A percentile compares a stretch with the other conserved stretches of the same genome.
These are phyloP conservation scores for Meira nashicola DNA, from an alignment of 1,284 basidiomycete species.

Conservation along the genomic window DNA sequence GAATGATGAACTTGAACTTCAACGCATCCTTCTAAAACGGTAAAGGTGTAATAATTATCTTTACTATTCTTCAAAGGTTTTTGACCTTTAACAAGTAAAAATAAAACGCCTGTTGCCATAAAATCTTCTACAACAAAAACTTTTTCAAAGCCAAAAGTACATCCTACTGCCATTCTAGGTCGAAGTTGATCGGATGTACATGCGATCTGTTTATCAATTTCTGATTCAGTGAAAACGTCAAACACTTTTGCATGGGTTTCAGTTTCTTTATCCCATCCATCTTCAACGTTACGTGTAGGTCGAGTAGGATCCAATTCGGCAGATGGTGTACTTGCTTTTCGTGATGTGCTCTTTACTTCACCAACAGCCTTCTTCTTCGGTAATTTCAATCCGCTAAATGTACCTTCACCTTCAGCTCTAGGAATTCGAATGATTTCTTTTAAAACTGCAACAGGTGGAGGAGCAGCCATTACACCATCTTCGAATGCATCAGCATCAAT, in stretches of 20 bases:
- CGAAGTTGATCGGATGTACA: conserved; percentile 63
- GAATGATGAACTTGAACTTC: conserved; percentile 76
- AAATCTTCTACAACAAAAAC: conserved; percentile 89
- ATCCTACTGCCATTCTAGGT: conserved; percentile 58
- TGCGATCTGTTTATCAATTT: conserved; percentile 43
- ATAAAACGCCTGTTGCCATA: conserved; percentile 80
- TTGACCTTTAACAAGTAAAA: conserved; percentile 68
- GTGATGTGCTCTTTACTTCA: background rate
- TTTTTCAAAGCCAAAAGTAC: conserved; percentile 80
- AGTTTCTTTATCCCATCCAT: conserved; percentile 80
- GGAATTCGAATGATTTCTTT: conserved; percentile 75
- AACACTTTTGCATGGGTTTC: conserved; percentile 65
- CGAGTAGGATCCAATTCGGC: conserved; percentile 56
- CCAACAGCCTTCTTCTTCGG: background rate
- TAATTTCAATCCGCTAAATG: conserved; percentile 39
- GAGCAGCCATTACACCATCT: conserved; percentile 24
- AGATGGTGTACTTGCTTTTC: background rate
- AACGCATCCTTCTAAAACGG: conserved; percentile 65
- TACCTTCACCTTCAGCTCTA: conserved; percentile 59
- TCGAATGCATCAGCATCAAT: conserved; percentile 35
- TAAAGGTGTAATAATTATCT: conserved; percentile 75
- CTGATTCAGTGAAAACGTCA: conserved; percentile 64
- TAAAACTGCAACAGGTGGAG: conserved; percentile 61
- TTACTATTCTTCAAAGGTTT: conserved; percentile 85
- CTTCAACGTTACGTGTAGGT: conserved; percentile 55